Evolutionary conservation across 495 filamentous ascomycete genomes (phyloP).

Genomic region (Penicillium pulvis): DNA sequence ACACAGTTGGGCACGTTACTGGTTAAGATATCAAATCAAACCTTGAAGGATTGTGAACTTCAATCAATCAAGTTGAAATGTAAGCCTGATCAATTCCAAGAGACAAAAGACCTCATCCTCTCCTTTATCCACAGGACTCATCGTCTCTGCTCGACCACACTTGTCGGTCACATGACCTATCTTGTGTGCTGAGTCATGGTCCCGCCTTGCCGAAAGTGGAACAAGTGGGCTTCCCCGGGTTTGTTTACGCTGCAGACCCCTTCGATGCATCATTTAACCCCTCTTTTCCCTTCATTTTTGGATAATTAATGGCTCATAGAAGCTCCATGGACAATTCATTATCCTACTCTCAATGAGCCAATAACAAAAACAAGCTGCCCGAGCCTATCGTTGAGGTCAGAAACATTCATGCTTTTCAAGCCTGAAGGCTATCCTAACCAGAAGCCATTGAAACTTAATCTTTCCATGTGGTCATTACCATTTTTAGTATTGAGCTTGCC

Average conservation of each 20-base stretch:
- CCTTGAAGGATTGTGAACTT: neutral
- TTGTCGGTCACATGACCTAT: neutral
- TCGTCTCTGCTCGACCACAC: neutral
- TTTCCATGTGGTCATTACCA: too few relatives aligned
- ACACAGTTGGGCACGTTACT: neutral
- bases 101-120: neutral
- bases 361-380: too few relatives aligned
- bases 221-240: conserved; percentile 6
- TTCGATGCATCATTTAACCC: neutral
- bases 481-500: too few relatives aligned
- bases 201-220: conserved; percentile 5
- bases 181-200: neutral
- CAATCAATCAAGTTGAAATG: too few relatives aligned
- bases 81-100: neutral
- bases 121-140: neutral
- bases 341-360: too few relatives aligned
- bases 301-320: neutral
- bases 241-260: neutral
- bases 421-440: too few relatives aligned
- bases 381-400: too few relatives aligned
- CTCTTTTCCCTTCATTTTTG: neutral
- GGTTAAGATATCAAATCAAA: neutral
- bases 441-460: too few relatives aligned
- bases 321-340: too few relatives aligned
- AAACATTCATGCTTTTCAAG: too few relatives aligned